Conservation (phyloP, 768 basidiomycete genomes). For the Goffeauzyma gilvescens region DNA sequence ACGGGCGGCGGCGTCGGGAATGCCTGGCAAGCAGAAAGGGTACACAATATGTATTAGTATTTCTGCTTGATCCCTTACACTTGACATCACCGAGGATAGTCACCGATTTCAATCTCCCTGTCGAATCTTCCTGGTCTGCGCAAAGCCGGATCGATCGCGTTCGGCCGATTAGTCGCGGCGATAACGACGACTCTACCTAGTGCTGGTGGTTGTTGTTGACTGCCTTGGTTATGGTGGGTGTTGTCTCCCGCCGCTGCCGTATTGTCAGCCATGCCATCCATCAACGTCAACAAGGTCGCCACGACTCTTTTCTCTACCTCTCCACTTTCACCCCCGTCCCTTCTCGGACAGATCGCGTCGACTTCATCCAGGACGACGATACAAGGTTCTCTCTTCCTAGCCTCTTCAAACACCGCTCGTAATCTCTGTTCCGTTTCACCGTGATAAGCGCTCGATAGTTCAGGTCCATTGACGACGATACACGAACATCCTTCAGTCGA, state of each 20-base stretch:
- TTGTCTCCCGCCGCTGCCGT: constrained; percentile 34
- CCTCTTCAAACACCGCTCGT: constrained; percentile 73
- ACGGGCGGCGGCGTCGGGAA: constrained; percentile 73
- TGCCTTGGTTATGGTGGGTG: constrained; percentile 3
- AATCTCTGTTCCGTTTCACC: constrained; percentile 88
- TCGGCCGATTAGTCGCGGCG: constrained; percentile 86
- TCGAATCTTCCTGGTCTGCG: constrained; percentile 80
- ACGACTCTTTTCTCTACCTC: constrained; percentile 95
- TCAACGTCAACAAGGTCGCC: constrained; percentile 76
- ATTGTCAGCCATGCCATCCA: constrained; percentile 59
- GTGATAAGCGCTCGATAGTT: constrained; percentile 84
- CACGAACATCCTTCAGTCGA: constrained; percentile 61
- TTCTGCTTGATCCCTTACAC: not conserved
- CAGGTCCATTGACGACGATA: constrained; percentile 87
- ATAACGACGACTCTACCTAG: constrained; percentile 62
- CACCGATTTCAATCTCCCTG: constrained; percentile 85
- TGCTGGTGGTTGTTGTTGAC: not conserved
- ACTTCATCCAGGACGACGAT: constrained; percentile 92
- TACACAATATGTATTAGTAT: too few relatives aligned
- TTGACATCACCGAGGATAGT: constrained; percentile 17
- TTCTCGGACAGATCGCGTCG: constrained; percentile 74
- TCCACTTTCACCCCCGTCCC: constrained; percentile 75
- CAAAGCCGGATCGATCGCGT: constrained; percentile 84
- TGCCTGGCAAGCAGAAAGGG: constrained; percentile 38
- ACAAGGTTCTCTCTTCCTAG: constrained; percentile 61